Evolutionary conservation across 495 filamentous ascomycete species (phyloP).

Genomic region (Daldinia concentrica): DNA sequence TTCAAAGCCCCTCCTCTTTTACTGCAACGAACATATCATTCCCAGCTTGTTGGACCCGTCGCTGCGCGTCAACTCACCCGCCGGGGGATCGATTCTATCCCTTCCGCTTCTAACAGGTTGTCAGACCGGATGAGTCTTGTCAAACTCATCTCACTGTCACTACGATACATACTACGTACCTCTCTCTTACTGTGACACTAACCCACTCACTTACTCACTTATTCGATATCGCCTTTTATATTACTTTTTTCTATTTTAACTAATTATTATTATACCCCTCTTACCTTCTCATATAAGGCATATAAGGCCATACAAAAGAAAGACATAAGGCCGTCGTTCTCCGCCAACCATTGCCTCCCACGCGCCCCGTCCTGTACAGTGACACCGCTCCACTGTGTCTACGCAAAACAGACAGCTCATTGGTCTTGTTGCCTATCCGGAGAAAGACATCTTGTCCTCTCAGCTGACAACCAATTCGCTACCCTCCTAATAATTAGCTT

Average conservation of each 20-base stretch:
- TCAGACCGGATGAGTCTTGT: constrained; percentile 32
- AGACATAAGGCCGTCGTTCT: constrained; percentile 32
- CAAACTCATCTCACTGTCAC: constrained; percentile 14
- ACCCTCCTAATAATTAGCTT: constrained; percentile 25
- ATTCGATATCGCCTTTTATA: constrained; percentile 11
- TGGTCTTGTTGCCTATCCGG: constrained; percentile 41
- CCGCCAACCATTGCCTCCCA: constrained; percentile 42
- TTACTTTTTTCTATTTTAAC: constrained; percentile 2
- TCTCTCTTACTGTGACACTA: constrained; percentile 1
- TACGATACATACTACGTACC: constrained; percentile 6
- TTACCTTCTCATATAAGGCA: neutral
- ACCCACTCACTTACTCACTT: too few relatives aligned
- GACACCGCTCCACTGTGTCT: constrained; percentile 46
- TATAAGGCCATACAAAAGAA: neutral
- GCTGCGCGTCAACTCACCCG: constrained; percentile 39
- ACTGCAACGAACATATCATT: constrained; percentile 38
- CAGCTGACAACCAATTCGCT: constrained; percentile 38
- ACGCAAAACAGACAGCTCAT: constrained; percentile 36
- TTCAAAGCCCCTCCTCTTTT: neutral
- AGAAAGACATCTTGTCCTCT: constrained; percentile 33
- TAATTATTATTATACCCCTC: constrained; percentile 11
- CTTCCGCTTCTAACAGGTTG: constrained; percentile 31
- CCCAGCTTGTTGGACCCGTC: constrained; percentile 40
- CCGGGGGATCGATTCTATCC: constrained; percentile 29
- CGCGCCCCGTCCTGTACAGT: constrained; percentile 40